Conservation (phyloP, 257 asterid genomes). For the Lycium barbarum region DNA sequence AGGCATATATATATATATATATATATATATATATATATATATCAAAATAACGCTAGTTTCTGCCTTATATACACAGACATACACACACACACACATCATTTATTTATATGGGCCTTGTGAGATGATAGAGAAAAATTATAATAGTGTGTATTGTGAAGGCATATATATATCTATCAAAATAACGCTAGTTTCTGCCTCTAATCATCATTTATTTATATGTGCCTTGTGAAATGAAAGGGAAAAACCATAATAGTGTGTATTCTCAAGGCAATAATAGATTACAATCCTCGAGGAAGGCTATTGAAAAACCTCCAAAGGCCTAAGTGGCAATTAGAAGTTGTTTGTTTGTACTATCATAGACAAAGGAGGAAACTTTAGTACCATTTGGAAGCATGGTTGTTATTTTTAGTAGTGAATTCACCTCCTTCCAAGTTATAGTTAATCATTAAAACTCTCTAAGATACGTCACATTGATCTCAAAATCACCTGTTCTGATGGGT, state of each 20-base stretch:
- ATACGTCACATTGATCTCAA: not conserved
- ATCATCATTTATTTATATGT: not conserved
- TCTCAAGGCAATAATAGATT: not conserved
- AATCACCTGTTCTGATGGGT: not conserved
- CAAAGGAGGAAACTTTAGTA: not conserved
- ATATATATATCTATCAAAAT: not conserved
- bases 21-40: not conserved
- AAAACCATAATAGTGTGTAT: not conserved
- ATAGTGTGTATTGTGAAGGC: not conserved
- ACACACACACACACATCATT: not conserved
- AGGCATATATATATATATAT: not conserved
- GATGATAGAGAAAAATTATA: not conserved
- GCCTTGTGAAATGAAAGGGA: not conserved
- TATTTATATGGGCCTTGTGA: not conserved
- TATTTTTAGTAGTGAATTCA: constrained; percentile 10
- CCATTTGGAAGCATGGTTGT: not conserved
- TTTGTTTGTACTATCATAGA: not conserved
- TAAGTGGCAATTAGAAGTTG: not conserved
- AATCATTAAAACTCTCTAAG: not conserved
- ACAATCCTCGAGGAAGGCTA: not conserved
- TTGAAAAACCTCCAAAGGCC: not conserved
- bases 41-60: not conserved
- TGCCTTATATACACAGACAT: not conserved
- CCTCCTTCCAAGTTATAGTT: not conserved
- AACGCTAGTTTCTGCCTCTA: not conserved